Evolutionary conservation across 2,329 filamentous ascomycete species (phyloP).

Genomic region (Fusarium begoniae): DNA sequence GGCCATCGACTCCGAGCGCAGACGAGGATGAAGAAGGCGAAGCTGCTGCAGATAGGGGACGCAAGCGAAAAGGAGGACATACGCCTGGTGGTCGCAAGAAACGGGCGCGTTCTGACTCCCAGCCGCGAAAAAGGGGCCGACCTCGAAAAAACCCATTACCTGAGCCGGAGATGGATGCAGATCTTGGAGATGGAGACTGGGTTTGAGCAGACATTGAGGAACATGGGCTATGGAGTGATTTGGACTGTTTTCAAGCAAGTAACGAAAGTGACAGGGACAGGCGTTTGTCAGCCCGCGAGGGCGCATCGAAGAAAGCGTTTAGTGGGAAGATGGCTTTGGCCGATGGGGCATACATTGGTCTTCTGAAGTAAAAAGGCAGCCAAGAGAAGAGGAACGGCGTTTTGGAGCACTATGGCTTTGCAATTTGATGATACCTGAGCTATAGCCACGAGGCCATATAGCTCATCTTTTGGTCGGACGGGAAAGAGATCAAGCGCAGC

Average conservation of each 20-base stretch:
- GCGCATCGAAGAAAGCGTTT: conserved; percentile 16
- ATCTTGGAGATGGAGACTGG: conserved; percentile 50
- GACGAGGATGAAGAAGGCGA: conserved; percentile 60
- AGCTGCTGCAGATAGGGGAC: conserved; percentile 56
- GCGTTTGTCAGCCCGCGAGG: conserved; percentile 12
- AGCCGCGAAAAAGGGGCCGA: conserved; percentile 59
- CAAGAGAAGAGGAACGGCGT: conserved; percentile 29
- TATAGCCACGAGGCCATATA: conserved; percentile 22
- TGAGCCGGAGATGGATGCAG: conserved; percentile 51
- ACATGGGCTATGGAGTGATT: conserved; percentile 6
- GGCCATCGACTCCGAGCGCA: conserved; percentile 60
- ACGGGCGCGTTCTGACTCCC: conserved; percentile 63
- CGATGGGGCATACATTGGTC: neutral
- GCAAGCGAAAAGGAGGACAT: conserved; percentile 62
- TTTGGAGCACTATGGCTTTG: conserved; percentile 32
- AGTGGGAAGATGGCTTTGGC: conserved; percentile 3
- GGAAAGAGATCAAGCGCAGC: neutral
- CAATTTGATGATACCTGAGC: conserved; percentile 43
- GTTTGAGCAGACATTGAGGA: conserved; percentile 34
- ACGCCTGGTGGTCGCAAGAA: conserved; percentile 67
- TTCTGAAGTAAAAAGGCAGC: conserved; percentile 5
- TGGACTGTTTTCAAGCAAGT: conserved; percentile 21
- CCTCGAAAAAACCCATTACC: conserved; percentile 55
- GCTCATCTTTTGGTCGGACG: conserved; percentile 31
- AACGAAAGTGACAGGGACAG: conserved; percentile 14